A percentile compares a stretch with the other conserved stretches of the same genome.
Conservation (phyloP, 1,284 basidiomycete species). For the Pseudozyma tsukubaensis region DNA sequence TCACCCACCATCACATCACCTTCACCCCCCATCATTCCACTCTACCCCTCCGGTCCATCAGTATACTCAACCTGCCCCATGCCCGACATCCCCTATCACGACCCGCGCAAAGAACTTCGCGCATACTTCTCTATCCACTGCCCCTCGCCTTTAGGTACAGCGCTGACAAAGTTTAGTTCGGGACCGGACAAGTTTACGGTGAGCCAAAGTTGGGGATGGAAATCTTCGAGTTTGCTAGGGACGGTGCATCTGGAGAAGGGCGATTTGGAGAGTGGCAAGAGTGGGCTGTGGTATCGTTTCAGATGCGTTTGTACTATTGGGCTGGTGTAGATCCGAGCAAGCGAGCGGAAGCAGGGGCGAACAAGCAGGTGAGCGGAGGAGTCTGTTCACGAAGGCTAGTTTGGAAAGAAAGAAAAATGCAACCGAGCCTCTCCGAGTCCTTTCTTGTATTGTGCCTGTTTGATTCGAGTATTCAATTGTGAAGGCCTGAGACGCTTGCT, state of each 20-base stretch:
- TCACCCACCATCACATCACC: slow-evolving; percentile 1
- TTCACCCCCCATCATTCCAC: slow-evolving; percentile 19
- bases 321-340: slow-evolving; percentile 37
- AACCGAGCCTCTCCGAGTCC: no score
- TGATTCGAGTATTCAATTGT: no score
- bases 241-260: slow-evolving; percentile 70
- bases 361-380: no score
- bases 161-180: slow-evolving; percentile 84
- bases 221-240: slow-evolving; percentile 69
- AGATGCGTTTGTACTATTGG: slow-evolving; percentile 56
- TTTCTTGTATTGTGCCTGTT: no score
- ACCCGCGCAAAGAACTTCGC: slow-evolving; percentile 69
- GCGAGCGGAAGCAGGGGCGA: background rate
- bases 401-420: no score
- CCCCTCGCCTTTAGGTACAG: slow-evolving; percentile 81
- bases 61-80: slow-evolving; percentile 28
- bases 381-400: no score
- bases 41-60: slow-evolving; percentile 33
- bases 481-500: no score
- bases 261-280: slow-evolving; percentile 69
- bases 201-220: slow-evolving; percentile 73
- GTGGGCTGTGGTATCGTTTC: slow-evolving; percentile 35
- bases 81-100: slow-evolving; percentile 67
- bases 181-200: slow-evolving; percentile 86
- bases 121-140: slow-evolving; percentile 85